Evolutionary conservation across 148 eudicot species (phyloP), one percentile per base, ranked within the genome.

Genomic region (Dianthus caryophyllus): DNA sequence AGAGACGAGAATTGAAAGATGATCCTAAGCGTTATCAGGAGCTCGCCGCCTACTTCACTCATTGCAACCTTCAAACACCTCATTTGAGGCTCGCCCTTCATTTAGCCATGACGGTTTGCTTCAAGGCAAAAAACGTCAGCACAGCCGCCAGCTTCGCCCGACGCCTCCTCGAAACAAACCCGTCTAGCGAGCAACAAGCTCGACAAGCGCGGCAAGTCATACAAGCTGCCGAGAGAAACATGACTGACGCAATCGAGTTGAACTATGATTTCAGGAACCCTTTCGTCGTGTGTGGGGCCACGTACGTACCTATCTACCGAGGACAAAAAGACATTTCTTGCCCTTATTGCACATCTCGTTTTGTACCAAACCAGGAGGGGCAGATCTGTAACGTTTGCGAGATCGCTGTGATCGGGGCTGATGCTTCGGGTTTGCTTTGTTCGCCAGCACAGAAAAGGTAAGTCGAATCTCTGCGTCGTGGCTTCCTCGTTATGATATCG

Each of bases 231-330:
- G 96, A 93, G 79, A 89, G 70, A 83, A 93, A 83, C 82, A 77
- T 80, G 89, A 84, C 65, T 17, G 96, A 93, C 63, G 80, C 84
- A 36, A 41, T 78, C 13, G 82, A 89, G 74, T 74, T 93, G 63
- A 86, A 93, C 62, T 93, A 93, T 63, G 98, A 93, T 74, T 93
- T 93, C 78, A 87, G 98, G 77, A 93, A 93, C 50, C 98, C 96
- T 0, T 93, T 93, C 73, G 96, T 93, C 27, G 80, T 84, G 11
- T 93, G 98, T 80, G 98, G 98, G 49, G 96, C 96, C 1, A 89
- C 91, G 0, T 83, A 85, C 44, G 85, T 87, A 12, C 98, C 98
- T 5, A 89, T 92, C 9, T 92, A 92, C 71, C 80, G 88, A 25
- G 98, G 98, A 44, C 95, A 89, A 71, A 93, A 80, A 67, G 88